These are phyloP conservation scores for Stephania cephalantha DNA, from an alignment of 164 flowering plant species.

Conservation along the genomic window DNA sequence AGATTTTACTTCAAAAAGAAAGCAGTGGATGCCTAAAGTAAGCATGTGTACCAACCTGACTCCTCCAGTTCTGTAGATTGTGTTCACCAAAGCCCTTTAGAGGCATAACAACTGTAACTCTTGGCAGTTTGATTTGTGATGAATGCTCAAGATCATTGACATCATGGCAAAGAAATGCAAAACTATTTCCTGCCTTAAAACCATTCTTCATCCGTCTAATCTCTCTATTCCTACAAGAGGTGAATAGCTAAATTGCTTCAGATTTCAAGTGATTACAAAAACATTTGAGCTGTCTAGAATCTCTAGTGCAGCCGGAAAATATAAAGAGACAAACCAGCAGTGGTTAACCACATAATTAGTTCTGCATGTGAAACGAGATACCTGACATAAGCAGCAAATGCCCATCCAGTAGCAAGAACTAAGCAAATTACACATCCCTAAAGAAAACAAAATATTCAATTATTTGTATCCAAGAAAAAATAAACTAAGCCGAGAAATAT, in stretches of 20 bases:
- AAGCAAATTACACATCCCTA: slow-evolving; percentile 90
- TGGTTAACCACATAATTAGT: not conserved
- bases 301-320: slow-evolving; percentile 2
- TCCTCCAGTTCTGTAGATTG: slow-evolving; percentile 94
- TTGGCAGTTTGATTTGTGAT: slow-evolving; percentile 66
- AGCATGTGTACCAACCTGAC: slow-evolving; percentile 56
- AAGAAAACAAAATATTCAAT: slow-evolving; percentile 16
- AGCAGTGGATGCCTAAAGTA: not conserved
- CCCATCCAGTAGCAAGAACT: slow-evolving; percentile 88
- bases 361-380: slow-evolving; percentile 18
- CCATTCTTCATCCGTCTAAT: slow-evolving; percentile 47
- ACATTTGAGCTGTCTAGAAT: not conserved
- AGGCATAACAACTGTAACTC: slow-evolving; percentile 94
- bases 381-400: slow-evolving; percentile 86
- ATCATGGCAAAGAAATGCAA: slow-evolving; percentile 75
- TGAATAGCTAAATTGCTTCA: not conserved
- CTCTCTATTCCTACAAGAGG: slow-evolving; percentile 60
- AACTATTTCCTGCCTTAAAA: slow-evolving; percentile 54
- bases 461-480: not conserved
- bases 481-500: not conserved
- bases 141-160: slow-evolving; percentile 86
- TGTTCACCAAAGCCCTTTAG: slow-evolving; percentile 98
- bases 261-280: not conserved
- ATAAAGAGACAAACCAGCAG: not conserved
- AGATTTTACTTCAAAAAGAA: not conserved